Evolutionary conservation across 2,329 filamentous ascomycete species (phyloP).

Genomic region (Ophiostoma himal-ulmi): DNA sequence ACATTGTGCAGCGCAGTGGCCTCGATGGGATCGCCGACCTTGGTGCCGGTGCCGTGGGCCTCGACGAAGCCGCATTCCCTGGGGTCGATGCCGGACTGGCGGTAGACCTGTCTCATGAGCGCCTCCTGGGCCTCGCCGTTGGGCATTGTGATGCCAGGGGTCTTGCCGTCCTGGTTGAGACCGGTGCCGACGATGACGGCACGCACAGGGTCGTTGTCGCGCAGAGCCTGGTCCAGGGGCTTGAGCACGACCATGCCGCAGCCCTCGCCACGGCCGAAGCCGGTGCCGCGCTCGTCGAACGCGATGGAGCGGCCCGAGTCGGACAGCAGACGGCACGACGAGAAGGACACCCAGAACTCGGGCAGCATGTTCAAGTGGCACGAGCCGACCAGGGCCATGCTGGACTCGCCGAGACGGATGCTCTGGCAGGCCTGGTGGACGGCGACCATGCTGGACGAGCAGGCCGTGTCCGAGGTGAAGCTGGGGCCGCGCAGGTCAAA

Average conservation of each 20-base stretch:
- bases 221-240: constrained; percentile 44
- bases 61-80: constrained; percentile 44
- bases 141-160: constrained; percentile 51
- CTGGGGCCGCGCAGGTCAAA: constrained; percentile 36
- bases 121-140: constrained; percentile 40
- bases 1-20: constrained; percentile 39
- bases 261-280: constrained; percentile 54
- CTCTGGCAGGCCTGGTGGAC: constrained; percentile 32
- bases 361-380: constrained; percentile 33
- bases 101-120: constrained; percentile 43
- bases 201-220: constrained; percentile 43
- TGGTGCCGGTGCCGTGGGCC: constrained; percentile 39
- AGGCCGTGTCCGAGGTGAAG: constrained; percentile 37
- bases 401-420: constrained; percentile 28
- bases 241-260: constrained; percentile 48
- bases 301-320: constrained; percentile 41
- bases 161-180: constrained; percentile 47
- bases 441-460: constrained; percentile 34
- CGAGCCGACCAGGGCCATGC: constrained; percentile 31
- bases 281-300: constrained; percentile 48
- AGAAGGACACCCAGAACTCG: constrained; percentile 24
- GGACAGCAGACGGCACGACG: constrained; percentile 39
- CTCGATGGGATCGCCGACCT: constrained; percentile 34
- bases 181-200: constrained; percentile 45
- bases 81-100: constrained; percentile 37